Base-by-base conservation (phyloP, 768 basidiomycete species). In the Tricholoma hemisulphureum region DNA sequence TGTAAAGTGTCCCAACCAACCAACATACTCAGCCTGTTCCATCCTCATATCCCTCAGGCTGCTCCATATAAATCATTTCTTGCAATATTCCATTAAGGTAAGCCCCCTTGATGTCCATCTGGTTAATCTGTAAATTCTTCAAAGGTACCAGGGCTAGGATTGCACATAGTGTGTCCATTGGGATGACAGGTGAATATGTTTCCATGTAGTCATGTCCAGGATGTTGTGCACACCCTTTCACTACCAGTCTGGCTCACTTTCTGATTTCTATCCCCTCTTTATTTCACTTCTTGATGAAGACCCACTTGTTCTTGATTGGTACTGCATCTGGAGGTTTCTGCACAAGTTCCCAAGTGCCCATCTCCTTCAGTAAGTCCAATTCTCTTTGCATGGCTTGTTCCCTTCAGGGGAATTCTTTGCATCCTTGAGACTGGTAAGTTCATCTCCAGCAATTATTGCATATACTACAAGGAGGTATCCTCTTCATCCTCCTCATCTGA, bases 241-340 rank as follows among this genome's bases (percentile, higher is more conserved):
- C 73, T 11, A 75, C 74, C 7, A 77, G 60, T 35, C 70, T 37
- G 6, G 68, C 74, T 59, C 78, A 76, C 59, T 72, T 67, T 10
- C 63, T 48, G 0, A 58, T 53, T 46, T 73, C 52, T 2, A 55
- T 58, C 8, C 77, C 73, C 6, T 61, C 29, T 1, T 58, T 59
- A 53, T 76, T 67, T 10, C 52, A 39, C 57, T 78, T 78, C 14
- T 57, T 43, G 21, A 55, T 59, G 58, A 71, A 76, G 10, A 70
- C 65, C 69, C 69, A 69, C 53, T 13, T 13, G 4, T 49, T 26
- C 23, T 49, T 49, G 10, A 49, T 49, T 3, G 16, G 35, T 8
- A 37, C 16, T 2, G 5, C 32, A 6, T 32, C 32, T 5, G 8
- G 32, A 32, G 32, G 32, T 32, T 32, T 2, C 4, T 32, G 32